Evolutionary conservation across 2,329 filamentous ascomycete species (phyloP), one percentile per base, ranked within the genome.

Genomic region (Ustilaginoidea virens): DNA sequence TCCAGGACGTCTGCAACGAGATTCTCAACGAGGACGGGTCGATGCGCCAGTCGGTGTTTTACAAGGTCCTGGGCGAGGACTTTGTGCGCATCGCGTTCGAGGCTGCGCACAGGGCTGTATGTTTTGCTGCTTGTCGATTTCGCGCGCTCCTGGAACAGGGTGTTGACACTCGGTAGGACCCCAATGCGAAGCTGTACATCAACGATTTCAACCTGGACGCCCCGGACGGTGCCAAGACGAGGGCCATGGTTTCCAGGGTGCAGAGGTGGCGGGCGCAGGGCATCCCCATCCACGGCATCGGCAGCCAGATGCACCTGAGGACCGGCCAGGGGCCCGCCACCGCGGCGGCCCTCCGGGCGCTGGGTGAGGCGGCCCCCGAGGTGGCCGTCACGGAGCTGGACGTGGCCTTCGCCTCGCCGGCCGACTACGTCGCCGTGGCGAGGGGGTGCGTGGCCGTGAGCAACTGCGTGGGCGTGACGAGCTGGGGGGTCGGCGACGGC

Each of bases 201-300:
- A 85, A 83, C 52, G 77, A 83, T 48, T 70, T 64, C 53, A 79
- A 78, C 55, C 63, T 79, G 29, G 75, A 79, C 52, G 58, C 51
- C 24, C 61, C 73, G 12, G 61, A 41, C 38, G 63, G 65, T 41
- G 56, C 63, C 37, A 82, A 83, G 58, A 57, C 58, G 20, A 54
- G 41, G 14, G 61, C 60, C 26, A 68, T 77, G 57, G 58, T 66
- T 4, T 47, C 45, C 20, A 56, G 73, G 42, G 75, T 82, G 39
- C 66, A 66, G 43, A 65, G 71, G 44, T 79, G 74, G 73, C 42
- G 70, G 28, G 61, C 60, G 0, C 61, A 59, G 2, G 76, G 20
- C 5, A 9, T 23, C 5, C 20, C 9, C 4, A 16, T 31, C 3
- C 0, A 20, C 9, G 30, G 12, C 3, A 27, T 31, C 10, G 30